Evolutionary conservation across 352 stramenopile species (phyloP), one percentile per base, ranked within the genome.

Genomic region (Globisporangium spiculum): DNA sequence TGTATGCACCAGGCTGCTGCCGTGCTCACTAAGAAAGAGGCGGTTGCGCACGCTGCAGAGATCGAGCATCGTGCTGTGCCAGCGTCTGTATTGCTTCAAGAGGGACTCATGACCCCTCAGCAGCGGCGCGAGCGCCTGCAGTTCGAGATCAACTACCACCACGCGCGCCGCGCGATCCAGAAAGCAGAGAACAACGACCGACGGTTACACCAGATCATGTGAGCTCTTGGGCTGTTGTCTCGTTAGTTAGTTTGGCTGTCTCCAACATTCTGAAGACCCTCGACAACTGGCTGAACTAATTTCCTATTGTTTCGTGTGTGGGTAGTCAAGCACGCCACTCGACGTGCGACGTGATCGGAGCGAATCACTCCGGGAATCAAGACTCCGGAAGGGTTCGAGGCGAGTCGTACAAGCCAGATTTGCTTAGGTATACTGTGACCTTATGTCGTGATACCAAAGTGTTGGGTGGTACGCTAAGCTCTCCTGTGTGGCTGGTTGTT

Each of bases 201-300:
- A 4, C 82, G 84, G 24, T 73, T 91, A 0, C 79, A 89, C 14
- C 84, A 94, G 69, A 80, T 94, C 64, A 86, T 92, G 86, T 93
- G 75, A 41, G 78, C 65, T 38, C 9, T 36, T 22, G 9, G 24
- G 0, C n/a, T 7, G 7, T 53, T 38, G 12, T 48, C 18, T 50
- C 12, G 3, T 41, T 58, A 5, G 22, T 4, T 20, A 9, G 27
- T 14, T 5, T 50, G 41, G 1, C 41, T 50, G 16, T n/a, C 4
- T 50, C 41, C 6, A 5, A n/a, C 0, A n/a, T 6, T n/a, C 41
- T n/a, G 1, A 50, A 20, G 41, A 50, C 41, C 41, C 16, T 22
- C 18, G 16, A 20, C 5, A 10, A 52, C 9, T 22, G 44, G 18
- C 18, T 52, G 44, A 46, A 48, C 32, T 20, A 24, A 18, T 30